Percentiles rank a stretch among this genome's conserved stretches.
phyloP scores from a whole-genome alignment of 139 green algal genomes.

The Pycnococcus provasolii region DNA sequence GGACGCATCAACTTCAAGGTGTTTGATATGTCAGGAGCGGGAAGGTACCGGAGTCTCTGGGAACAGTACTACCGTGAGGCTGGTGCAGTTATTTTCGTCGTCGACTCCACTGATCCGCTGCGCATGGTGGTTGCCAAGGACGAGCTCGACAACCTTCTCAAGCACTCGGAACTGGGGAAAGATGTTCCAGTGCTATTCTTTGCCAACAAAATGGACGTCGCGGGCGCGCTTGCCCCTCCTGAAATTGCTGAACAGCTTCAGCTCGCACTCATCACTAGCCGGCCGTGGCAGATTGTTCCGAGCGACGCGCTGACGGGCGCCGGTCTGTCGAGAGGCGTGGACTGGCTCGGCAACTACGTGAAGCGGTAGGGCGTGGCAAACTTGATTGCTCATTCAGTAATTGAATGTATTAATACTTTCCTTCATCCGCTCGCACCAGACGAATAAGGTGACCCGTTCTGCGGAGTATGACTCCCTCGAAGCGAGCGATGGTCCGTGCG shows the following conservation, averaged over 20 bases:
- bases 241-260: constrained; percentile 46
- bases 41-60: constrained; percentile 62
- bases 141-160: constrained; percentile 29
- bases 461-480: too few species aligned
- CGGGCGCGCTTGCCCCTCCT: constrained; percentile 42
- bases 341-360: constrained; percentile 46
- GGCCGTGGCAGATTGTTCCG: constrained; percentile 62
- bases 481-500: too few species aligned
- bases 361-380: too few species aligned
- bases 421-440: too few species aligned
- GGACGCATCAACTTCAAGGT: constrained; percentile 52
- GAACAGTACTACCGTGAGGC: constrained; percentile 66
- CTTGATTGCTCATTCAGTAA: too few species aligned
- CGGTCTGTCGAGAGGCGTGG: constrained; percentile 52
- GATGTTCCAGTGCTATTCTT: constrained; percentile 54
- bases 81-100: constrained; percentile 61
- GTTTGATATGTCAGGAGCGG: constrained; percentile 76
- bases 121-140: constrained; percentile 49
- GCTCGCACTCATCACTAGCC: too few species aligned
- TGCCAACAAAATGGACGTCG: constrained; percentile 72
- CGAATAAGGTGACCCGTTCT: too few species aligned
- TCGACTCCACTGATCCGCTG: constrained; percentile 63
- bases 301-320: constrained; percentile 64
- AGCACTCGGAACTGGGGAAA: background rate
- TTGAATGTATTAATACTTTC: too few species aligned